These are phyloP conservation scores for Rugonectria rugulosa DNA, from an alignment of 2,329 filamentous ascomycete species.

Conservation along the genomic window DNA sequence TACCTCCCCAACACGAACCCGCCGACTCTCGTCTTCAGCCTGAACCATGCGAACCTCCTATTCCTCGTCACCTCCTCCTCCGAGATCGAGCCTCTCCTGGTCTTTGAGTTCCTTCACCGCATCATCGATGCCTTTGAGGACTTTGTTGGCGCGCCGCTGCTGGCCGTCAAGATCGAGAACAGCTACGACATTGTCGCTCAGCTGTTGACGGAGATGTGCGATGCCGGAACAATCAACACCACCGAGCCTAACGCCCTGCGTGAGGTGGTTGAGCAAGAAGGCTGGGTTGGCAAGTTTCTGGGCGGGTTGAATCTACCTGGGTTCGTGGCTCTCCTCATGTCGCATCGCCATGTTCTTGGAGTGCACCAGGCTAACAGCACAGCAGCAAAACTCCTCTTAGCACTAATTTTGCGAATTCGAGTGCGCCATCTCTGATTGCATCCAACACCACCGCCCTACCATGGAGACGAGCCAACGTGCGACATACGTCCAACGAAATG, in stretches of 20 bases:
- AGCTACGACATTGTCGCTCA: conserved; percentile 96
- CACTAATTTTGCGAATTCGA: conserved; percentile 48
- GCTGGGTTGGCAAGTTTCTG: conserved; percentile 86
- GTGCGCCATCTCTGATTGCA: conserved; percentile 49
- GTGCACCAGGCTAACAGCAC: conserved; percentile 17
- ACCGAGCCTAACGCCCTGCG: conserved; percentile 93
- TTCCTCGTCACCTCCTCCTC: conserved; percentile 85
- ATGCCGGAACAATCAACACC: conserved; percentile 86
- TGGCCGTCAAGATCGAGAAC: conserved; percentile 85
- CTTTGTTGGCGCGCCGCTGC: conserved; percentile 86
- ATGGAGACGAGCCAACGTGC: conserved; percentile 90
- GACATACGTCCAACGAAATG: conserved; percentile 95
- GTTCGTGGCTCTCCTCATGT: conserved; percentile 48
- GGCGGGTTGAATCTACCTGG: conserved; percentile 86
- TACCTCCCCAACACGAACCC: conserved; percentile 85
- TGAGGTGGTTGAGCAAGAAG: conserved; percentile 91
- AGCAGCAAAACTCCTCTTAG: conserved; percentile 51
- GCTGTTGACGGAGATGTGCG: conserved; percentile 93
- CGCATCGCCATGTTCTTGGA: neutral
- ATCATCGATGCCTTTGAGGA: conserved; percentile 93
- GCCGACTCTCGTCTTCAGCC: conserved; percentile 86
- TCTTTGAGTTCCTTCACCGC: conserved; percentile 93
- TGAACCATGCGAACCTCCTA: conserved; percentile 85
- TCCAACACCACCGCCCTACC: conserved; percentile 69
- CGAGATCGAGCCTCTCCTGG: conserved; percentile 87